phyloP scores from a whole-genome alignment of 2,329 filamentous ascomycete species.

The Colletotrichum tabaci region DNA sequence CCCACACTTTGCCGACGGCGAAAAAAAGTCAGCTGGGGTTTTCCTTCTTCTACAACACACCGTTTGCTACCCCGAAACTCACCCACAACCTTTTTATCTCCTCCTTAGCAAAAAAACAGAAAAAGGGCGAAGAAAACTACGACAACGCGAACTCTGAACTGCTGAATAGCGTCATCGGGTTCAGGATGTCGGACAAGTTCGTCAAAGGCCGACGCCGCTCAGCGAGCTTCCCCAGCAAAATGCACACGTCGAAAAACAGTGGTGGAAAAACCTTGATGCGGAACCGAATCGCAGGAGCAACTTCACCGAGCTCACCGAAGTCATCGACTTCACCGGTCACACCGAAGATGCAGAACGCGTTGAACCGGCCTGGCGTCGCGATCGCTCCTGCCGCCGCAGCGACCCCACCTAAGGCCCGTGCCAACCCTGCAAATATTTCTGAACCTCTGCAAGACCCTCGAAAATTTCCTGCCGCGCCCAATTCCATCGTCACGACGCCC shows the following conservation, averaged over 20 bases:
- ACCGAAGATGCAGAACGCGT: too few species aligned
- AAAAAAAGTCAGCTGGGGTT: conserved; percentile 22
- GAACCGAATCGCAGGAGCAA: conserved; percentile 14
- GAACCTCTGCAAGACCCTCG: conserved; percentile 27
- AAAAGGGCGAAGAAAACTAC: too few species aligned
- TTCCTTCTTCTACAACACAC: conserved; percentile 9
- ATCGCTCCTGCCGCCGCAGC: conserved; percentile 11
- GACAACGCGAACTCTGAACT: too few species aligned
- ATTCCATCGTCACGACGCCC: conserved; percentile 24
- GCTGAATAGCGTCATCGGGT: neutral
- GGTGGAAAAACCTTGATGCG: conserved; percentile 36
- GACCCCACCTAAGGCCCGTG: conserved; percentile 31
- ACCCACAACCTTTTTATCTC: conserved; percentile 5
- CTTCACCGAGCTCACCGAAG: conserved; percentile 8
- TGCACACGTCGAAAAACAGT: conserved; percentile 17
- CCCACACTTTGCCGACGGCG: conserved; percentile 4
- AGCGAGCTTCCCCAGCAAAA: conserved; percentile 3
- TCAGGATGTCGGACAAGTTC: conserved; percentile 14
- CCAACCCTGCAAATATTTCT: conserved; percentile 27
- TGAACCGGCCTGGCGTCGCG: conserved; percentile 2
- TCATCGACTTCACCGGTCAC: neutral
- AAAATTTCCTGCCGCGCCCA: conserved; percentile 38
- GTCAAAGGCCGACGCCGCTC: conserved; percentile 8
- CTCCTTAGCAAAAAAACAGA: neutral
- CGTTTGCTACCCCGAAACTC: conserved; percentile 11